Percentiles rank a stretch among this genome's conserved stretches.
phyloP scores from a whole-genome alignment of 2,329 filamentous ascomycete genomes.

The Aspergillus oerlinghausenensis region DNA sequence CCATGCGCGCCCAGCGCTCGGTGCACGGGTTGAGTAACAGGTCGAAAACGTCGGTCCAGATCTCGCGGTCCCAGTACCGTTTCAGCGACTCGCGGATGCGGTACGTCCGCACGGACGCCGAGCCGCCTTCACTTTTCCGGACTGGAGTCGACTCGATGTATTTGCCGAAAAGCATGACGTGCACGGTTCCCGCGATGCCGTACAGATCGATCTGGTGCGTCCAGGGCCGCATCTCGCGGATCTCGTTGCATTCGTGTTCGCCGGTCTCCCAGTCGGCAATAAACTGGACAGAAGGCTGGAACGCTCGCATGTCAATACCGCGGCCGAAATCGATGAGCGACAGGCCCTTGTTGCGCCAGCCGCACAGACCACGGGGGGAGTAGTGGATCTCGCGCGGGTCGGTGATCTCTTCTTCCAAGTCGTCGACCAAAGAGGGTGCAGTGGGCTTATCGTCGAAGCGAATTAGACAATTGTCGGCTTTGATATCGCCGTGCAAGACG shows the following conservation, averaged over 20 bases:
- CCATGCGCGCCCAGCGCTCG: constrained; percentile 57
- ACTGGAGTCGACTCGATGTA: constrained; percentile 74
- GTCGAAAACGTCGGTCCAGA: constrained; percentile 81
- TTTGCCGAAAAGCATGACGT: constrained; percentile 85
- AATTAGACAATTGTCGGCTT: constrained; percentile 90
- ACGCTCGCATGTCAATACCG: constrained; percentile 87
- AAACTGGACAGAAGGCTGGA: constrained; percentile 73
- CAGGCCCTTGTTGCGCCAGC: constrained; percentile 77
- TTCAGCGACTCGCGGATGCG: constrained; percentile 79
- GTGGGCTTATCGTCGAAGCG: constrained; percentile 59
- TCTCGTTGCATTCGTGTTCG: constrained; percentile 86
- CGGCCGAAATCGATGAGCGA: constrained; percentile 92
- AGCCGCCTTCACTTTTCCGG: constrained; percentile 12
- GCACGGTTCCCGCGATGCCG: constrained; percentile 81
- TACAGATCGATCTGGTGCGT: constrained; percentile 98
- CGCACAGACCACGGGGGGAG: constrained; percentile 65
- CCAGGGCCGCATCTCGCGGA: constrained; percentile 90
- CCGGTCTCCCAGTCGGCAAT: constrained; percentile 92
- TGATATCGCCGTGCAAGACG: constrained; percentile 88
- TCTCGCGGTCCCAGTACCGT: constrained; percentile 91
- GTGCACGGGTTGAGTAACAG: constrained; percentile 71
- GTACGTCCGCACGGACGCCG: constrained; percentile 57
- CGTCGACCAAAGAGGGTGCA: constrained; percentile 27
- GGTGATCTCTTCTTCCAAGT: constrained; percentile 20
- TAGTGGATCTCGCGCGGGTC: constrained; percentile 52